phyloP scores from a whole-genome alignment of 208 protist species.

The Trypanosomatidae sp. region DNA sequence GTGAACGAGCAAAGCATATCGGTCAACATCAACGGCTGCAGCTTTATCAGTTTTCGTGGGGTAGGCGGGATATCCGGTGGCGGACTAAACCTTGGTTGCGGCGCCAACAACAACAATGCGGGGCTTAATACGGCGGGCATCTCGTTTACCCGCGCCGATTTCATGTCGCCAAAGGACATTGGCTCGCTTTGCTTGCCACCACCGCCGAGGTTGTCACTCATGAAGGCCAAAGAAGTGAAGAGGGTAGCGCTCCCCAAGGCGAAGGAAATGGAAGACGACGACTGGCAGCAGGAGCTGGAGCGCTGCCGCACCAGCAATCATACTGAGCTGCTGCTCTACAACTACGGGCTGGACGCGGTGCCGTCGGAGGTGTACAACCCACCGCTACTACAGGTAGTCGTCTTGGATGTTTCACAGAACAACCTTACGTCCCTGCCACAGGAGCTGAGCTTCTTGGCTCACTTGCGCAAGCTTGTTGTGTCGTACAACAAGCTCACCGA shows the following conservation, averaged over 20 bases:
- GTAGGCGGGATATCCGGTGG: constrained; percentile 7
- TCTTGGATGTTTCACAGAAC: constrained; percentile 79
- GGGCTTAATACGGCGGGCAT: constrained; percentile 2
- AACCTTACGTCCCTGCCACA: constrained; percentile 57
- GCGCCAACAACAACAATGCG: not conserved
- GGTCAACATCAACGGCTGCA: constrained; percentile 31
- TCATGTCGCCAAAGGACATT: constrained; percentile 15
- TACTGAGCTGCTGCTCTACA: constrained; percentile 70
- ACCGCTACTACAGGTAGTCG: constrained; percentile 59
- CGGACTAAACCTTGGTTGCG: not conserved
- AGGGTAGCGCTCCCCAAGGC: constrained; percentile 63
- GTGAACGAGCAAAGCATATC: constrained; percentile 33
- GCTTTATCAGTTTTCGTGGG: constrained; percentile 31
- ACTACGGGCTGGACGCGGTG: constrained; percentile 62
- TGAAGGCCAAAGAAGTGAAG: constrained; percentile 30
- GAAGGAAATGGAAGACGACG: constrained; percentile 66
- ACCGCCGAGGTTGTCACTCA: constrained; percentile 23
- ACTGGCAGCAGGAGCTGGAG: constrained; percentile 73
- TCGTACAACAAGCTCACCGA: constrained; percentile 81
- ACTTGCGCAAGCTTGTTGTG: constrained; percentile 64
- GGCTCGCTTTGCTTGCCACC: constrained; percentile 18
- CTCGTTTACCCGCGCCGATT: constrained; percentile 12
- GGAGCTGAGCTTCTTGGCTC: constrained; percentile 68
- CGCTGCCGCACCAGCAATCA: constrained; percentile 43
- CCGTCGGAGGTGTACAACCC: constrained; percentile 73